Conservation (phyloP, 352 stramenopile species). For the Phytophthora lateralis region DNA sequence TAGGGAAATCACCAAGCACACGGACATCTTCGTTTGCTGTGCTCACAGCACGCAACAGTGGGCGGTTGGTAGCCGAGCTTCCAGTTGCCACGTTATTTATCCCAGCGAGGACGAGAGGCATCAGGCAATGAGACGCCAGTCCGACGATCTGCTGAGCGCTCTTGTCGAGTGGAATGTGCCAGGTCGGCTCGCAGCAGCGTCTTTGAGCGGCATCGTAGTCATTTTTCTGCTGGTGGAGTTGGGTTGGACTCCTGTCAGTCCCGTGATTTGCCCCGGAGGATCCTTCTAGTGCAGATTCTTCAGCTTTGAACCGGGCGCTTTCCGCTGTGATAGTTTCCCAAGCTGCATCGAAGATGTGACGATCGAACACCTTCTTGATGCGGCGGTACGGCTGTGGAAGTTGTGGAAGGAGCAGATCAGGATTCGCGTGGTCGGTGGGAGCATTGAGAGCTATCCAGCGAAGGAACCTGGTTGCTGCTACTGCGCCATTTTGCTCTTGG, state of each 20-base stretch:
- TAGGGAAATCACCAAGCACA: slow-evolving; percentile 6
- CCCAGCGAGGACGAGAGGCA: slow-evolving; percentile 18
- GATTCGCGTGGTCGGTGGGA: slow-evolving; percentile 64
- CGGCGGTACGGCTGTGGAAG: slow-evolving; percentile 76
- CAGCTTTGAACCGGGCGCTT: slow-evolving; percentile 48
- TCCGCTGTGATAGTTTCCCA: slow-evolving; percentile 53
- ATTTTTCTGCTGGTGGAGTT: slow-evolving; percentile 18
- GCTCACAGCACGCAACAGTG: slow-evolving; percentile 4
- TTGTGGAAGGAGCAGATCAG: slow-evolving; percentile 56
- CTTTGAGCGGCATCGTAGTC: slow-evolving; percentile 58
- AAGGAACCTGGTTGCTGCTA: slow-evolving; percentile 51
- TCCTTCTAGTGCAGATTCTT: slow-evolving; percentile 22
- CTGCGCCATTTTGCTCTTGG: slow-evolving; percentile 42
- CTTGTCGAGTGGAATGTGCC: slow-evolving; percentile 13
- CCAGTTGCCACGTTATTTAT: slow-evolving; percentile 1
- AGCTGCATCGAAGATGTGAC: slow-evolving; percentile 61
- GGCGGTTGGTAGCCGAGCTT: not conserved
- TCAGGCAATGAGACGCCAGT: slow-evolving; percentile 19
- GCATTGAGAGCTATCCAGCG: slow-evolving; percentile 58
- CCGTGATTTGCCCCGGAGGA: slow-evolving; percentile 8
- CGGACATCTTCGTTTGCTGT: slow-evolving; percentile 1
- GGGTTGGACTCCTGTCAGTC: slow-evolving; percentile 25
- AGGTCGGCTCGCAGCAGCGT: slow-evolving; percentile 39
- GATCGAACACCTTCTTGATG: slow-evolving; percentile 67
- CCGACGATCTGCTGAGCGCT: slow-evolving; percentile 10